Evolutionary conservation across 768 basidiomycete species (phyloP).

Genomic region (Phaeotremella skinneri): DNA sequence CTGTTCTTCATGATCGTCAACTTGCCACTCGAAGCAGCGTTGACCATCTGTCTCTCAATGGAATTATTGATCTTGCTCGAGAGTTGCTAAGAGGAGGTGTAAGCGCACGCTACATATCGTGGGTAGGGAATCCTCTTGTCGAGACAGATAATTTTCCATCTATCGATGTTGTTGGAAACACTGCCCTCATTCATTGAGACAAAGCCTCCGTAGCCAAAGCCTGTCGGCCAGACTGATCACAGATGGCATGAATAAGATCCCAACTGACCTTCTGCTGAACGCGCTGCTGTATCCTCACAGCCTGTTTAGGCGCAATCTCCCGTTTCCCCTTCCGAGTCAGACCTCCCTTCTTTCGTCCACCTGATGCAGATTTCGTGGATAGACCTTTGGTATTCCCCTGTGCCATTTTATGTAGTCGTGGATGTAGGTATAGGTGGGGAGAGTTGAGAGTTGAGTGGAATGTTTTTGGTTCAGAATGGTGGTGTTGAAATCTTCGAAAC

Average conservation of each 20-base stretch:
- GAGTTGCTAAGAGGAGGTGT: conserved; percentile 61
- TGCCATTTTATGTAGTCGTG: conserved; percentile 58
- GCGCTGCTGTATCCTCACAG: conserved; percentile 67
- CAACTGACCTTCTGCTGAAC: conserved; percentile 69
- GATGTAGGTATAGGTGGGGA: not conserved
- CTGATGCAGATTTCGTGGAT: conserved; percentile 59
- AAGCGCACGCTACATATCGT: not conserved
- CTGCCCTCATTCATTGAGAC: not conserved
- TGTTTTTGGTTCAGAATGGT: not conserved
- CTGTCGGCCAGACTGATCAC: not conserved
- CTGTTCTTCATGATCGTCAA: conserved; percentile 85
- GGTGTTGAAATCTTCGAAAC: not conserved
- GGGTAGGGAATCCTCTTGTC: not conserved
- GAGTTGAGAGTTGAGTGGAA: not conserved
- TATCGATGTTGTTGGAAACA: not conserved
- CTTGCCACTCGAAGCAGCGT: conserved; percentile 82
- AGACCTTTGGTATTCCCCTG: conserved; percentile 86
- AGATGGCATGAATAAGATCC: not conserved
- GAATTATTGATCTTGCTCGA: conserved; percentile 88
- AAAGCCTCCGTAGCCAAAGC: not conserved
- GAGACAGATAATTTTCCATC: not conserved
- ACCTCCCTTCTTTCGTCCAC: conserved; percentile 65
- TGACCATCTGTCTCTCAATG: conserved; percentile 86
- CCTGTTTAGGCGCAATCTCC: conserved; percentile 77
- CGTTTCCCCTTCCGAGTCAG: conserved; percentile 74